Base-by-base conservation (phyloP, 1,284 basidiomycete genomes). In the Kwoniella shivajii region DNA sequence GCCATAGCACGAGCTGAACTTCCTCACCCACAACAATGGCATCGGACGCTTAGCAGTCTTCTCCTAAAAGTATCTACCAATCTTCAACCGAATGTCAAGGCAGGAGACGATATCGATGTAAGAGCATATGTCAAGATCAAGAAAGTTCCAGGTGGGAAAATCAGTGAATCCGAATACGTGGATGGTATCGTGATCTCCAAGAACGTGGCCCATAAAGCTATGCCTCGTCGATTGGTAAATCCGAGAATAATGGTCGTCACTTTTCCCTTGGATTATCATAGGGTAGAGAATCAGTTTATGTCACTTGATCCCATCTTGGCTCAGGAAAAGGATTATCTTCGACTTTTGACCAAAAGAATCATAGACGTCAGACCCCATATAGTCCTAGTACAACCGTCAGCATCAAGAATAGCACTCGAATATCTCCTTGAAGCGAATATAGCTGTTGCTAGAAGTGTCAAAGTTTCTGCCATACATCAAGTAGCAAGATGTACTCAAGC, bases 141-240 rank as follows among this genome's bases (percentile, higher is more conserved):
- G 81, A 95, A 96, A 77, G 89, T 99, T 18, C 94, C 96, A 0
- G 96, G 96, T 13, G 96, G 96, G 11, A 82, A 84, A 49, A 92
- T 94, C 33, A 84, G 82, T 30, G 92, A 99, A 74, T 96, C 92
- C 11, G 94, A 98, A 80, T 99, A 95, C 69, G 90, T 99, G 48
- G 90, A 95, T 62, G 96, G 96, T 3, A 92, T 90, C 10, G 93
- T 99, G 47, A 96, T 98, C 71, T 95, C 93, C 20, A 98, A 99
- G 82, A 97, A 99, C 66, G 88, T 98, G 6, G 91, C 94, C 4
- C 95, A 98, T 75, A 97, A 97, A 78, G 85, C 75, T 34, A 83
- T 84, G 82, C 71, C 80, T 2, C 68, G 80, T 6, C 64, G 75
- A 13, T 65, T 81, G 30, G 67, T 80, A 57, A 80, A 79, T 53